Evolutionary conservation across 2,329 filamentous ascomycete species (phyloP), one percentile per base, ranked within the genome.

Genomic region (Xylaria sp.): DNA sequence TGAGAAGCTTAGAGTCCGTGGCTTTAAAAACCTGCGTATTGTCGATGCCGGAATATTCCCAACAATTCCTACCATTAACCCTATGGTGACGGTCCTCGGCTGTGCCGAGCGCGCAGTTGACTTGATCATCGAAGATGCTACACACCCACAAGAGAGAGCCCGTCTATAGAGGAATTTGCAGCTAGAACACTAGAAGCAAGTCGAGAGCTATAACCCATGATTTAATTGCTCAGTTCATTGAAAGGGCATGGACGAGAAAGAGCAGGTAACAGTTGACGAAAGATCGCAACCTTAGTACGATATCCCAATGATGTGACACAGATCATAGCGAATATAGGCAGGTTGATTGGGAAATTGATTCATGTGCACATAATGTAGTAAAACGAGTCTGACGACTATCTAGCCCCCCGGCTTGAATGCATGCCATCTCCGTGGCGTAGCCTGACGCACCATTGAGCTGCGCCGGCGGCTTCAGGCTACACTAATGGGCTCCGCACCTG

Each of bases 41-140:
- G 92, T 92, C 1, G 92, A 96, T 76, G 92, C 92, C 0, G 92
- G 92, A 71, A 86, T 96, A 53, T 96, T 96, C 82, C 93, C 92
- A 0, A 90, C 90, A 64, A 96, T 96, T 87, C 84, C 91, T 47
- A 90, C 86, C 57, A 90, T 95, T 75, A 96, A 96, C 80, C 92
- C 92, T 62, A 95, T 96, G 93, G 80, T 96, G 73, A 97, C 92
- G 1, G 92, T 96, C 4, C 78, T 96, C 73, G 89, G 87, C 56
- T 87, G 96, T 71, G 93, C 91, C 7, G 93, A 97, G 85, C 84
- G 91, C 60, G 89, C 88, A 5, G 93, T 93, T 0, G 93, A 97
- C 83, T 77, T 97, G 76, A 89, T 97, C 74, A 89, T 89, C 31
- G 83, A 89, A 74, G 87, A 92, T 68, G 90, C 86, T 61, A 87